These are phyloP conservation scores for Populus pruinosa DNA, from an alignment of 345 rosid genomes.

Conservation along the genomic window DNA sequence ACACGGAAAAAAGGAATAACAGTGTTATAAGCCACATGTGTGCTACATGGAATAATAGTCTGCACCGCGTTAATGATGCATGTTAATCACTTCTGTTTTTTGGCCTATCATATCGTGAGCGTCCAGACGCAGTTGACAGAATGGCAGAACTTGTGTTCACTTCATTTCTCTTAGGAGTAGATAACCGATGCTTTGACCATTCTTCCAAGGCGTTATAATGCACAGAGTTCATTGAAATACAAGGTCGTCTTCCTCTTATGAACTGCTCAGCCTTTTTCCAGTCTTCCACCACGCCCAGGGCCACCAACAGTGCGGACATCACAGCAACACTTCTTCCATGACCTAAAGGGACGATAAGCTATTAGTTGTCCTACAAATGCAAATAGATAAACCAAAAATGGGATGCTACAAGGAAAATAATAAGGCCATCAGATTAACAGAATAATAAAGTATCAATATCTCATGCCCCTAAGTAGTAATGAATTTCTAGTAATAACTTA, in stretches of 20 bases:
- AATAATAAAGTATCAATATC: not conserved
- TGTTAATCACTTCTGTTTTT: not conserved
- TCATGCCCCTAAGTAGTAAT: not conserved
- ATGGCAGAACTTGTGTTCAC: constrained; percentile 2
- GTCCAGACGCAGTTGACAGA: not conserved
- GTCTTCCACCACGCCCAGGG: constrained; percentile 51
- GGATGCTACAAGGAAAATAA: not conserved
- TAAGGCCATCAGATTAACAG: not conserved
- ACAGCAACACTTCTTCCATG: constrained; percentile 81
- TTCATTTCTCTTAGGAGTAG: constrained; percentile 25
- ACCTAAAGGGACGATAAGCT: constrained; percentile 32
- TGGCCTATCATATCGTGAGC: not conserved
- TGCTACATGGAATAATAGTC: not conserved
- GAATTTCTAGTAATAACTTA: not conserved
- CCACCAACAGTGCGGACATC: constrained; percentile 59
- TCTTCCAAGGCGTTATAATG: constrained; percentile 53
- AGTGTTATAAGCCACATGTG: not conserved
- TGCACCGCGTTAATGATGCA: not conserved
- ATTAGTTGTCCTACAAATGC: not conserved
- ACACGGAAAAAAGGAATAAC: not conserved
- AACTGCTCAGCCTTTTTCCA: constrained; percentile 62
- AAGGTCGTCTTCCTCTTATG: constrained; percentile 49
- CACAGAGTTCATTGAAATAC: constrained; percentile 46
- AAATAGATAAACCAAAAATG: not conserved
- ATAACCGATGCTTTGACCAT: constrained; percentile 52